phyloP scores from a whole-genome alignment of 371 early-diverging fungal species.

The Circinella umbellata region DNA sequence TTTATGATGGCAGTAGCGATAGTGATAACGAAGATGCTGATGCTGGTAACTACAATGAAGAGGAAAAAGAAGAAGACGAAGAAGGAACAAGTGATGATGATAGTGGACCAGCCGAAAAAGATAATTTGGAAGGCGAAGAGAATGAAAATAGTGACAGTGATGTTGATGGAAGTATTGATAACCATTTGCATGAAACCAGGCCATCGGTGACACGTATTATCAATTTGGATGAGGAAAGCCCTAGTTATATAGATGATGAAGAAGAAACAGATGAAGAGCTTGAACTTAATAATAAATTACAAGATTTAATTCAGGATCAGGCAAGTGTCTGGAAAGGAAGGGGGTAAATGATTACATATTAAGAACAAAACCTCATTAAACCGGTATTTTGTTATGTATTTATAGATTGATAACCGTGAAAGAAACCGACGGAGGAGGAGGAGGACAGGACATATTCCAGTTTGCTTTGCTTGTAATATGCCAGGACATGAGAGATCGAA shows the following conservation, averaged over 20 bases:
- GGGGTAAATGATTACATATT: too few species aligned
- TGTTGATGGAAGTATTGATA: background rate
- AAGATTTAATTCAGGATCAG: constrained; percentile 16
- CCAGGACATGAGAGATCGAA: constrained; percentile 8
- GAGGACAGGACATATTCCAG: background rate
- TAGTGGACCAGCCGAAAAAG: too few species aligned
- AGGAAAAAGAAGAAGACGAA: background rate
- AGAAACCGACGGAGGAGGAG: background rate
- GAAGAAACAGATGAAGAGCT: constrained; percentile 12
- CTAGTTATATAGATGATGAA: constrained; percentile 9
- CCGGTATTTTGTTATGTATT: background rate
- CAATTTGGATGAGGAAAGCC: constrained; percentile 3
- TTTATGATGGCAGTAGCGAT: background rate
- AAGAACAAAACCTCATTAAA: too few species aligned
- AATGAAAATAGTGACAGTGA: background rate
- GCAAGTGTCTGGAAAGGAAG: background rate
- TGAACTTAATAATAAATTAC: constrained; percentile 4
- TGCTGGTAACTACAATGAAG: background rate
- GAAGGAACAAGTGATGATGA: too few species aligned
- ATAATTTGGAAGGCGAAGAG: background rate
- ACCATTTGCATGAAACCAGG: background rate
- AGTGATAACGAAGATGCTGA: background rate
- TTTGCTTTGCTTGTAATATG: constrained; percentile 2
- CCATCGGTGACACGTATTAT: constrained; percentile 13
- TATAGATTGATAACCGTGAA: background rate